Evolutionary conservation across 139 green algal genomes (phyloP), one percentile per base, ranked within the genome.

Genomic region (Chlamydomonas asymmetrica): DNA sequence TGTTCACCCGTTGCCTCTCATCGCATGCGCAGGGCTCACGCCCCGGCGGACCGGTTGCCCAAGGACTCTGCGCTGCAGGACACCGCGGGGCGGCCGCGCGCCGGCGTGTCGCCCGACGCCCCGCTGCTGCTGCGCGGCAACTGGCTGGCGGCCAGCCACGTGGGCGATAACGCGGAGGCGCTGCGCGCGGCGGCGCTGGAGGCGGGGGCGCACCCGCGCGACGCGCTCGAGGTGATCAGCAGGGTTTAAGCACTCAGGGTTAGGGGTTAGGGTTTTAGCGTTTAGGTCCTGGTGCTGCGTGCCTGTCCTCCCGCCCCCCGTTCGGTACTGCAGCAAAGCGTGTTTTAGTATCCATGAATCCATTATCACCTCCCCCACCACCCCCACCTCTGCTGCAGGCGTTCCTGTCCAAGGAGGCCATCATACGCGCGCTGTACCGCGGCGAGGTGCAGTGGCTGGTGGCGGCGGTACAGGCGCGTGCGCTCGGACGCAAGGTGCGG

Each of bases 361-460:
- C n/a, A n/a, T n/a, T n/a, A n/a, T n/a, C n/a, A n/a, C n/a, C n/a
- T n/a, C n/a, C n/a, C n/a, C n/a, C n/a, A n/a, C n/a, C n/a, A n/a
- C n/a, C n/a, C n/a, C n/a, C n/a, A n/a, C n/a, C n/a, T n/a, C n/a
- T n/a, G 5, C 63, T 32, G 63, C 60, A 86, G 75, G 65, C 69
- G 8, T 66, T 79, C 45, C 41, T 86, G 39, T 49, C 52, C 52
- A 80, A 80, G 41, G 80, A 86, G 65, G 31, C 37, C 1, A 40
- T 86, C 22, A 37, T 84, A n/a, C 45, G 69, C 8, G 22, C 3
- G 32, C 57, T 84, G 39, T 87, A 87, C 76, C 49, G 62, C 5
- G 59, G 67, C 40, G 81, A 87, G 67, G 48, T 87, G 48, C 32
- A 57, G 43, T 81, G 76, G 81, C 67, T 87, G 66, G 67, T 82